These are phyloP conservation scores for Brassica carinata DNA, from an alignment of 345 rosid genomes.

Conservation along the genomic window DNA sequence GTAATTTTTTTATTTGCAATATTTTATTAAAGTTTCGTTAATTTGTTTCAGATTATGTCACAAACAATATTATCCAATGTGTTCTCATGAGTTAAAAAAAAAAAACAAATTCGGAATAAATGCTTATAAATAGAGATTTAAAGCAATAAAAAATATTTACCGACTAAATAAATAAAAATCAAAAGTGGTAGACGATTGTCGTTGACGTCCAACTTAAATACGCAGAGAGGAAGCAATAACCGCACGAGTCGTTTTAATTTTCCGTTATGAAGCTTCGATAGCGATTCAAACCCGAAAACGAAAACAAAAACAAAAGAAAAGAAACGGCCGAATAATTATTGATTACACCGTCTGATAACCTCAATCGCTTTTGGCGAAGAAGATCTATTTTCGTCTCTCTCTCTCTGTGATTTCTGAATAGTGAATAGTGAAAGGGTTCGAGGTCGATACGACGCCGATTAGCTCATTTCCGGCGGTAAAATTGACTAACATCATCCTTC, in stretches of 20 bases:
- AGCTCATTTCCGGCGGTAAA: constrained; percentile 17
- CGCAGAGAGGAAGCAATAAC: background rate
- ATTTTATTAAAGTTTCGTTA: no score
- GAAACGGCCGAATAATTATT: constrained; percentile 29
- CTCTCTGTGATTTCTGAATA: background rate
- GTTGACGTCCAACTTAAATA: constrained; percentile 33
- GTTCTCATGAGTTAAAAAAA: no score
- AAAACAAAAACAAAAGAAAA: background rate
- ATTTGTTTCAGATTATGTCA: no score
- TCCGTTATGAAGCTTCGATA: constrained; percentile 20
- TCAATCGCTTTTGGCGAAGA: constrained; percentile 26
- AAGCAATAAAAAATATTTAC: no score
- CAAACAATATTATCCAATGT: no score
- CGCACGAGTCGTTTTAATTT: constrained; percentile 26
- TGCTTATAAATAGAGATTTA: no score
- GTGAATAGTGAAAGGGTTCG: background rate
- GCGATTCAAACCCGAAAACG: constrained; percentile 25
- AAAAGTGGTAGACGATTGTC: constrained; percentile 21
- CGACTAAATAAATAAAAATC: background rate
- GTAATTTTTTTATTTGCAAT: no score
- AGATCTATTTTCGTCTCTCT: constrained; percentile 7
- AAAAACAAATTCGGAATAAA: no score
- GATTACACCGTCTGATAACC: no score
- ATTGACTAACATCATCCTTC: background rate
- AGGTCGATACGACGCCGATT: constrained; percentile 12